Percentiles rank a stretch among this genome's conserved stretches.
These are phyloP conservation scores for Golubevia sp. DNA, from an alignment of 1,284 basidiomycete genomes.

Conservation along the genomic window DNA sequence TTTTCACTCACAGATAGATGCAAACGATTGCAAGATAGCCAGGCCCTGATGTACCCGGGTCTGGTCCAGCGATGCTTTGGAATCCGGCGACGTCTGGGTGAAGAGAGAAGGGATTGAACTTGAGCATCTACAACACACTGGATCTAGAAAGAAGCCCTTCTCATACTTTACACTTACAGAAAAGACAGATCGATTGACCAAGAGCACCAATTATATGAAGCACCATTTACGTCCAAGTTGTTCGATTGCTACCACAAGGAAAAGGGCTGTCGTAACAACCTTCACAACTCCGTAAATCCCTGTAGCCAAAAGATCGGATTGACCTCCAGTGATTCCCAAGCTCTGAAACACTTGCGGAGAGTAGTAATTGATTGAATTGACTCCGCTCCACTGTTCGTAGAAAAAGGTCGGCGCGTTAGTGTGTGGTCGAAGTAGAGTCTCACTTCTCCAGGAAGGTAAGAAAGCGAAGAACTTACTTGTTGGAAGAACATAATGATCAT, in stretches of 20 bases:
- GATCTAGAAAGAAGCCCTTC: too few species aligned
- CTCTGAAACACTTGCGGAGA: too few species aligned
- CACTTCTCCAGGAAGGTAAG: too few species aligned
- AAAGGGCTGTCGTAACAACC: conserved; percentile 21
- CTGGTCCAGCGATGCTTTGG: neutral
- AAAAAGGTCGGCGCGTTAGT: too few species aligned
- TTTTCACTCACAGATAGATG: conserved; percentile 30
- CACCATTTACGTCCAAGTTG: conserved; percentile 32
- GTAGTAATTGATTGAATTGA: too few species aligned
- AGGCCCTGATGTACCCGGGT: neutral
- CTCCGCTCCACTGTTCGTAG: too few species aligned
- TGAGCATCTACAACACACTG: too few species aligned
- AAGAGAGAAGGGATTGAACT: too few species aligned
- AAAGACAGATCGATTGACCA: conserved; percentile 19
- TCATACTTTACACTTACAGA: conserved; percentile 5
- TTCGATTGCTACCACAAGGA: conserved; percentile 27
- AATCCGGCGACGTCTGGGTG: conserved; percentile 16
- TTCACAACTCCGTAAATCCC: conserved; percentile 34
- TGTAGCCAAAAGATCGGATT: conserved; percentile 28
- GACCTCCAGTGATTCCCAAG: too few species aligned
- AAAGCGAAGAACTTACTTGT: too few species aligned
- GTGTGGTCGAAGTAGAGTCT: too few species aligned
- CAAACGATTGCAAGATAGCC: conserved; percentile 16
- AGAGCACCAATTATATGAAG: conserved; percentile 30
- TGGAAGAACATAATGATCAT: too few species aligned